Percentiles rank a stretch among this genome's conserved stretches.
These are phyloP conservation scores for Fistulinella prunicolor DNA, from an alignment of 768 basidiomycete genomes.

Conservation along the genomic window DNA sequence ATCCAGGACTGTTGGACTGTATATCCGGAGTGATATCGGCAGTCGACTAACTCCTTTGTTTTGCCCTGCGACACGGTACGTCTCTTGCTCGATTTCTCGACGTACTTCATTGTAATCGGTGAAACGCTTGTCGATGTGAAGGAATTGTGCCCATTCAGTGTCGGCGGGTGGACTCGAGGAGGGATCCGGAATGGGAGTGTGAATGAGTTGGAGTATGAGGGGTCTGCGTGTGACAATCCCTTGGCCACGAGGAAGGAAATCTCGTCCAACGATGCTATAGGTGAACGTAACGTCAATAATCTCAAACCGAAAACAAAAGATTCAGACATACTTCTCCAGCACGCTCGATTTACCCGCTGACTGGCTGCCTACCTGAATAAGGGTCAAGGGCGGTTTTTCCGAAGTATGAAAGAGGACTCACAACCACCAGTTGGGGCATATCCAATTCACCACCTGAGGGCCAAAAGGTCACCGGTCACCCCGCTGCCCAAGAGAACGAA, in stretches of 20 bases:
- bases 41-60: conserved; percentile 98
- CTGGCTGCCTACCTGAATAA: conserved; percentile 84
- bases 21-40: conserved; percentile 94
- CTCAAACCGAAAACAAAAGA: conserved; percentile 2
- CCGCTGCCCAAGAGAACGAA: conserved; percentile 2
- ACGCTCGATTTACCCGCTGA: conserved; percentile 96
- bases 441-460: conserved; percentile 79
- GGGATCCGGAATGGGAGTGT: conserved; percentile 67
- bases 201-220: conserved; percentile 92
- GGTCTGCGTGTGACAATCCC: conserved; percentile 97
- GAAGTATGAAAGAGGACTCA: conserved; percentile 39
- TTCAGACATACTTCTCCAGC: conserved; percentile 77
- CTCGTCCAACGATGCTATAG: conserved; percentile 86
- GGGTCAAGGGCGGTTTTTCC: background rate
- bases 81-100: conserved; percentile 97
- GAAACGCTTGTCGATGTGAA: conserved; percentile 94
- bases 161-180: conserved; percentile 44
- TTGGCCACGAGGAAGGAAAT: conserved; percentile 83
- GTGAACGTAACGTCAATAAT: conserved; percentile 1
- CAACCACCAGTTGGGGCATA: conserved; percentile 89
- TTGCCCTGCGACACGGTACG: conserved; percentile 94
- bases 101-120: conserved; percentile 95
- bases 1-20: conserved; percentile 93
- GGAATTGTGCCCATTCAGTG: conserved; percentile 94
- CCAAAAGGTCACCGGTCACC: conserved; percentile 12